Percentiles rank a stretch among this genome's conserved stretches.
These are phyloP conservation scores for Prunus salicina DNA, from an alignment of 306 rosid species.

Conservation along the genomic window DNA sequence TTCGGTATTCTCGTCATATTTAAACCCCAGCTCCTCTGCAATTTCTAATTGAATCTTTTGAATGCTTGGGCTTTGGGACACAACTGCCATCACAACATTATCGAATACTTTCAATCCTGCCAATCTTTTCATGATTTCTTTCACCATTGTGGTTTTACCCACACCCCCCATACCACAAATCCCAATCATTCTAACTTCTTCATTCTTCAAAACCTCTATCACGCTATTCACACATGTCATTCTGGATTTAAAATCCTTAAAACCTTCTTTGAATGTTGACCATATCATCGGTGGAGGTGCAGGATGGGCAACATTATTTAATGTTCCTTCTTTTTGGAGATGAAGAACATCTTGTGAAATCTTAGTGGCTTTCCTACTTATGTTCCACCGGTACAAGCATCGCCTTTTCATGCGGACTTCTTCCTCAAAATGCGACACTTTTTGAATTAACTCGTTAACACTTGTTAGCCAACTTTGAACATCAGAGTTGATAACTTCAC, in stretches of 20 bases:
- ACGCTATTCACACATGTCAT: neutral
- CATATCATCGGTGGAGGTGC: neutral
- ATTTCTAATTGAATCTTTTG: neutral
- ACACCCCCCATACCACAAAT: neutral
- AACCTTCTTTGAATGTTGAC: neutral
- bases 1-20: neutral
- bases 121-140: neutral
- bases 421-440: neutral
- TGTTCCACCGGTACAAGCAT: neutral
- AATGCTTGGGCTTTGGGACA: neutral
- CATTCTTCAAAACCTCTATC: neutral
- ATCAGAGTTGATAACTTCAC: neutral
- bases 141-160: conserved; percentile 19
- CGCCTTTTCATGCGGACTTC: neutral
- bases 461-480: neutral
- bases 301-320: neutral
- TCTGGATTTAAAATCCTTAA: conserved; percentile 9
- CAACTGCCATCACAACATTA: neutral
- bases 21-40: neutral
- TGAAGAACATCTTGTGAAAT: neutral
- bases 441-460: neutral
- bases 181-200: neutral
- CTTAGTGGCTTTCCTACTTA: neutral
- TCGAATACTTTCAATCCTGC: neutral
- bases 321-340: neutral